Base-by-base conservation (phyloP, 768 basidiomycete species). In the Boletus reticulatus region DNA sequence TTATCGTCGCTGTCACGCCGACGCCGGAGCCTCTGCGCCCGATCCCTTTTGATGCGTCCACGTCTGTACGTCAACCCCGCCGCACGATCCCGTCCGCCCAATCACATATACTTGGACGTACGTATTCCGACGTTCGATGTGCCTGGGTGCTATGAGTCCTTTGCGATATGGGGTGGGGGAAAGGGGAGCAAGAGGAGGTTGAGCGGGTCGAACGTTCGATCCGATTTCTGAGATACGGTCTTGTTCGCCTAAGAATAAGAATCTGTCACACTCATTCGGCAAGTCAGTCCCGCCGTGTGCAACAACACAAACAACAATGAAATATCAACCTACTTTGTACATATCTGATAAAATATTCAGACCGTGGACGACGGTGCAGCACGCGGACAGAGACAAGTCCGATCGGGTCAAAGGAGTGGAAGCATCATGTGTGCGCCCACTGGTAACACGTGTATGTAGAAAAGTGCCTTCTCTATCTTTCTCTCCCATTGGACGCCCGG, bases 181-280 rank as follows among this genome's bases (percentile, higher is more conserved):
- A 29, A 29, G 29, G 9, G 29, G 29, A 29, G 29, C 29, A 9
- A 10, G 29, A 31, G 45, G 24, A 2, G 20, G 22, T 65, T 55
- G 50, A 48, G 58, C 55, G 55, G 59, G 47, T 52, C 55, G 50
- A 60, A 29, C 29, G 9, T 29, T 9, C 29, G 29, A 29, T 29
- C 29, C 2, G 29, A 29, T 29, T 29, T 29, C 29, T 57, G 55
- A 37, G 51, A 55, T 32, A 11, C 4, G 19, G 14, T 47, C 39
- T 41, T 14, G 32, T 43, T 55, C 48, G 65, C 59, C 48, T 24
- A 39, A 37, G 32, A 50, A 53, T 50, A 46, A 17, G 39, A 9
- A 31, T 55, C 51, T 47, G 60, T 58, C 48, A 38, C n/a, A 19
- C 65, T 55, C 59, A 59, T 67, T 65, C 63, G 66, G 63, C 11